A percentile compares a stretch with the other conserved stretches of the same genome.
Evolutionary conservation across 257 asterid genomes (phyloP).

Genomic region (Anisodus tanguticus): DNA sequence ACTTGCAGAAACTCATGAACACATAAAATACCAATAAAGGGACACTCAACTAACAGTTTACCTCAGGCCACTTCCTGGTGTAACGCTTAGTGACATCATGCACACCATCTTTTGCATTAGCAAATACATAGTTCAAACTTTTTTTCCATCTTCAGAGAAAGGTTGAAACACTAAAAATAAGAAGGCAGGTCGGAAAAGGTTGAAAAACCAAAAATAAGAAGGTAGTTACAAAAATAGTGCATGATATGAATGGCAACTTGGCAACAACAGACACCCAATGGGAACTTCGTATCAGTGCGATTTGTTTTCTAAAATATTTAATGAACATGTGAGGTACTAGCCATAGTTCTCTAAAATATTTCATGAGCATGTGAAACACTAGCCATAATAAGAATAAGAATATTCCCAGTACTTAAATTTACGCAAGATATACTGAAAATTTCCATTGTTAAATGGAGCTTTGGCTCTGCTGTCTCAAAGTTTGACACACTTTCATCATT

Average conservation of each 20-base stretch:
- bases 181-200: background rate
- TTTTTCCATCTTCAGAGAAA: slow-evolving; percentile 74
- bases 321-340: background rate
- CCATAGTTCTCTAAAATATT: too few relatives aligned
- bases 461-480: background rate
- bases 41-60: slow-evolving; percentile 30
- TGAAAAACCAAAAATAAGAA: background rate
- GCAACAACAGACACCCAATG: background rate
- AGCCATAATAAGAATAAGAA: background rate
- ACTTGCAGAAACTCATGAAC: slow-evolving; percentile 23
- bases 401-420: background rate
- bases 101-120: slow-evolving; percentile 77
- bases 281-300: background rate
- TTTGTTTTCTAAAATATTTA: background rate
- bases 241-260: background rate
- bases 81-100: slow-evolving; percentile 92
- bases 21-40: background rate
- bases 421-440: background rate
- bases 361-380: background rate
- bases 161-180: slow-evolving; percentile 37
- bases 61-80: slow-evolving; percentile 91
- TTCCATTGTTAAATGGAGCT: background rate
- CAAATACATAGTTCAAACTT: slow-evolving; percentile 71
- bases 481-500: background rate
- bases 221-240: background rate